Conservation (phyloP, 2,329 filamentous ascomycete species). For the Ascochyta clinopodiicola region DNA sequence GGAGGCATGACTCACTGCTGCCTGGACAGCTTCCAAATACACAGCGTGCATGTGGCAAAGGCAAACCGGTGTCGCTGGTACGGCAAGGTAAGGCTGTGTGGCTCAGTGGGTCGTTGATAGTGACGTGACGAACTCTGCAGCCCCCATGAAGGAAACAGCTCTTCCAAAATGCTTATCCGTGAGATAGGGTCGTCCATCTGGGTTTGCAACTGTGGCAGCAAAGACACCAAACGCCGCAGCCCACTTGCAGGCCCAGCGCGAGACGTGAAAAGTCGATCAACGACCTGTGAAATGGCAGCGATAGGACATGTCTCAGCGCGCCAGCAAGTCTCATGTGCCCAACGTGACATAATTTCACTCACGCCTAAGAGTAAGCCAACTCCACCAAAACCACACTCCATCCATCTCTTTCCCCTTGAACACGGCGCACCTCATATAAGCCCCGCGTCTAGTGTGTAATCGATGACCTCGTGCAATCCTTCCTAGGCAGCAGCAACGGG, state of each 20-base stretch:
- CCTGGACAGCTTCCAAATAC: conserved; percentile 12
- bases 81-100: background rate
- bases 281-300: background rate
- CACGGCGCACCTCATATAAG: background rate
- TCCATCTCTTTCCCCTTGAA: background rate
- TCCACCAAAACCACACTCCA: background rate
- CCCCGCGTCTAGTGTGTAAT: background rate
- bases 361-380: no score
- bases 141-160: background rate
- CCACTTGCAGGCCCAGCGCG: background rate
- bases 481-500: conserved; percentile 8
- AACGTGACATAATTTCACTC: no score
- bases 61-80: background rate
- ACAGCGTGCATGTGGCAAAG: background rate
- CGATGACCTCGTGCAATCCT: conserved; percentile 2
- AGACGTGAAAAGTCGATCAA: background rate
- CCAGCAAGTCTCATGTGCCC: no score
- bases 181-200: background rate
- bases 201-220: background rate
- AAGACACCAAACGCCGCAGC: background rate
- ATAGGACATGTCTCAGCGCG: background rate
- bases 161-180: background rate
- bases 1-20: conserved; percentile 20
- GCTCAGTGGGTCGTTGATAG: conserved; percentile 6
- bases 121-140: background rate